Evolutionary conservation across 169 alveolate genomes (phyloP).

Genomic region (Eimeria necatrix): DNA sequence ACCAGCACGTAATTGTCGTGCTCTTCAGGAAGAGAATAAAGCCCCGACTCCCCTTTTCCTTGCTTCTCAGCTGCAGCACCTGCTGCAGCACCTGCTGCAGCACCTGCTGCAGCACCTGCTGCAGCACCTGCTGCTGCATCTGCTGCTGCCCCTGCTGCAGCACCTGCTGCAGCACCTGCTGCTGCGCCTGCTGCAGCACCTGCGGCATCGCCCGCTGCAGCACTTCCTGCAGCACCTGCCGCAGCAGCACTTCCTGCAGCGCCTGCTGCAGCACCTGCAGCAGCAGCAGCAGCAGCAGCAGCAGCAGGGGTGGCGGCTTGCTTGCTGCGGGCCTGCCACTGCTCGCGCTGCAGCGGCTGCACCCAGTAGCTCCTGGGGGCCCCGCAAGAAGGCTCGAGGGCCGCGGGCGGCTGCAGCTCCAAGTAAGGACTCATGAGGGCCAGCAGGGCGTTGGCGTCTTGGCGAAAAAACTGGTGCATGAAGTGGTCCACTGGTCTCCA

Average conservation of each 20-base stretch:
- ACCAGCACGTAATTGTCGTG: slow-evolving; percentile 58
- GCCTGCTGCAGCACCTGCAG: neutral
- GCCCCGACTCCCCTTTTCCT: neutral
- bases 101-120: neutral
- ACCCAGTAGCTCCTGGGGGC: slow-evolving; percentile 71
- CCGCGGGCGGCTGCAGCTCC: slow-evolving; percentile 68
- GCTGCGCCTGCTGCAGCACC: neutral
- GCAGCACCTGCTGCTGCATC: slow-evolving; percentile 18
- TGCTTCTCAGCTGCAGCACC: neutral
- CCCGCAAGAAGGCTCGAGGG: slow-evolving; percentile 49
- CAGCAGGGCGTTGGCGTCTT: slow-evolving; percentile 48
- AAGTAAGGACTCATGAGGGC: slow-evolving; percentile 73
- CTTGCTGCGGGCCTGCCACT: neutral
- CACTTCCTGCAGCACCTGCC: neutral
- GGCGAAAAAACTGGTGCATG: slow-evolving; percentile 58
- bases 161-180: neutral
- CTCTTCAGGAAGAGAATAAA: neutral
- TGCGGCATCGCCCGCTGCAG: neutral
- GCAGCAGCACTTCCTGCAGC: neutral
- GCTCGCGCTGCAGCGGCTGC: slow-evolving; percentile 45
- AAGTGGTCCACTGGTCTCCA: slow-evolving; percentile 54
- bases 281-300: neutral
- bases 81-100: slow-evolving; percentile 18
- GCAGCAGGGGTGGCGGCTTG: neutral
- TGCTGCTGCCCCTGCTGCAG: neutral